phyloP scores from a whole-genome alignment of 2,329 filamentous ascomycete genomes.

The Aspergillus thermomutatus region DNA sequence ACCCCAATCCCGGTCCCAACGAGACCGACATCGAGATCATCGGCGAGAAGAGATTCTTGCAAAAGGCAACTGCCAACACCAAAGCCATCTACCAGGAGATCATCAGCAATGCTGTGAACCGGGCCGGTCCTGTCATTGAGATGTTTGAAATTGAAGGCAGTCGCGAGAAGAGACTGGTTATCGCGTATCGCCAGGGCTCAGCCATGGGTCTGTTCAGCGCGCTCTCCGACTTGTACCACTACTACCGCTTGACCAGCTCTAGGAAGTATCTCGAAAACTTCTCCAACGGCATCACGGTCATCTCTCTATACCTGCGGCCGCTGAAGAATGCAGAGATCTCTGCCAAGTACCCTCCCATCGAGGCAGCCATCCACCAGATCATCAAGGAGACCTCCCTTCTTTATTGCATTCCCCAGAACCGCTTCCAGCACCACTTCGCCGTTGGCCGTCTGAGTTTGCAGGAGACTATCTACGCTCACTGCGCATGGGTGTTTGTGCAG shows the following conservation, averaged over 20 bases:
- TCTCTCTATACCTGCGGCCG: constrained; percentile 89
- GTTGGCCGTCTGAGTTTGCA: constrained; percentile 84
- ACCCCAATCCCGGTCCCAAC: constrained; percentile 66
- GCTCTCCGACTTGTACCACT: constrained; percentile 93
- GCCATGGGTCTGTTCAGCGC: constrained; percentile 93
- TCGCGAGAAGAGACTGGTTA: constrained; percentile 87
- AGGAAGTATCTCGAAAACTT: constrained; percentile 99
- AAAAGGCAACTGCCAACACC: constrained; percentile 94
- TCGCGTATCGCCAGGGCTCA: constrained; percentile 91
- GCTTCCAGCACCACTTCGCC: constrained; percentile 86
- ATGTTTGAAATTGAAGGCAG: constrained; percentile 93
- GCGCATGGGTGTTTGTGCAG: constrained; percentile 94
- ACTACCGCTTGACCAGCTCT: constrained; percentile 94
- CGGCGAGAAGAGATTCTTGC: constrained; percentile 88
- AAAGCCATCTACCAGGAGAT: constrained; percentile 94
- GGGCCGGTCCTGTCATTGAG: constrained; percentile 94
- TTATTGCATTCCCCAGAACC: constrained; percentile 97
- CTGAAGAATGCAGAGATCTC: constrained; percentile 57
- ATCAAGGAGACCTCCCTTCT: constrained; percentile 96
- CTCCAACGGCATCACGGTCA: constrained; percentile 95
- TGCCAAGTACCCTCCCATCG: constrained; percentile 69
- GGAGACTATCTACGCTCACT: constrained; percentile 96
- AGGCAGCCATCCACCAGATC: constrained; percentile 96
- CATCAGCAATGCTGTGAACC: constrained; percentile 75
- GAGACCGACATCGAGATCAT: constrained; percentile 91